Conservation (phyloP, 1,139 yeast genomes). For the Suhomyces bolitotheri region DNA sequence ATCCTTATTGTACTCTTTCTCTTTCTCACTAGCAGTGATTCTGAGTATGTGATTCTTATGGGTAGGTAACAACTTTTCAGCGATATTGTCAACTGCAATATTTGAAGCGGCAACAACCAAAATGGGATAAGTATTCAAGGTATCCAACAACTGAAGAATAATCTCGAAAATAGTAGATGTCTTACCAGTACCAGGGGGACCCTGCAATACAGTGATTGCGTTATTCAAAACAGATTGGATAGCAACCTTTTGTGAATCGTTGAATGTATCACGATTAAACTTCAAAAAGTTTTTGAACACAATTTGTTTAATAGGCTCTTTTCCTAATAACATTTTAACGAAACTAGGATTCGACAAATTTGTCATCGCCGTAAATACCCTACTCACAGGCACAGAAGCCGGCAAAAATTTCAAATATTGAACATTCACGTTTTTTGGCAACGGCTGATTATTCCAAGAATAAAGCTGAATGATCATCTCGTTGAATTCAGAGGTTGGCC, state of each 20-base stretch:
- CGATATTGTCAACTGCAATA: slow-evolving; percentile 75
- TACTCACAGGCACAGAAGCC: slow-evolving; percentile 60
- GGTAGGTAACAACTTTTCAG: slow-evolving; percentile 58
- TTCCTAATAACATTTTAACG: slow-evolving; percentile 58
- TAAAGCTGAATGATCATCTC: slow-evolving; percentile 53
- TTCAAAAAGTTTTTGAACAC: slow-evolving; percentile 55
- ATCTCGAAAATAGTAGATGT: slow-evolving; percentile 68
- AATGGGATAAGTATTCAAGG: slow-evolving; percentile 60
- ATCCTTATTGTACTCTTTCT: slow-evolving; percentile 53
- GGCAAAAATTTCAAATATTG: slow-evolving; percentile 54
- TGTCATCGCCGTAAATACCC: slow-evolving; percentile 66
- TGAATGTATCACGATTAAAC: slow-evolving; percentile 49
- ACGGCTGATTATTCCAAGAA: slow-evolving; percentile 54
- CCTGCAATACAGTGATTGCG: slow-evolving; percentile 62
- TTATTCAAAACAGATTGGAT: slow-evolving; percentile 69
- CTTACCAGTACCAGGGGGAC: slow-evolving; percentile 73
- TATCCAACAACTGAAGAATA: slow-evolving; percentile 57
- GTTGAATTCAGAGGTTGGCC: slow-evolving; percentile 21
- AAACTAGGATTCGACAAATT: slow-evolving; percentile 58
- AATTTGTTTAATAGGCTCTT: slow-evolving; percentile 59
- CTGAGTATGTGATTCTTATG: slow-evolving; percentile 56
- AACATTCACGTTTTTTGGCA: slow-evolving; percentile 47
- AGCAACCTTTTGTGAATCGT: slow-evolving; percentile 67
- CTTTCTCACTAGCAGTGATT: slow-evolving; percentile 62
- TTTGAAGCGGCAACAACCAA: slow-evolving; percentile 76